Evolutionary conservation across 2,329 filamentous ascomycete species (phyloP).

Genomic region (Lachnellula subtilissima): DNA sequence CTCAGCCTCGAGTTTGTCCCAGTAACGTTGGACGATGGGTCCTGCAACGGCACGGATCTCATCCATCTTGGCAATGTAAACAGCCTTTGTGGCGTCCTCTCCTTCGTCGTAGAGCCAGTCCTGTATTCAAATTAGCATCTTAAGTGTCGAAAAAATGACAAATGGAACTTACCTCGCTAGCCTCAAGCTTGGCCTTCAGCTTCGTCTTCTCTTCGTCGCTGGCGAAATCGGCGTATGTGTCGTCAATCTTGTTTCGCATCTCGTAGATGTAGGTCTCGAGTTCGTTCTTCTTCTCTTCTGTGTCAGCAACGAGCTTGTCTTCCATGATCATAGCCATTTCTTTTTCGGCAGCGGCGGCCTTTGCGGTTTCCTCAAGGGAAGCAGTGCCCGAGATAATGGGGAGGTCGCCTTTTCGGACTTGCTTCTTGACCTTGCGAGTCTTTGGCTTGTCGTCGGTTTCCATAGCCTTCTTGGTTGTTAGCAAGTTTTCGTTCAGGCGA

Average conservation of each 20-base stretch:
- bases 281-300: conserved; percentile 99
- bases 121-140: conserved; percentile 42
- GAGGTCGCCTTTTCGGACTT: conserved; percentile 94
- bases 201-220: conserved; percentile 89
- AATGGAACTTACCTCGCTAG: conserved; percentile 69
- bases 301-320: conserved; percentile 97
- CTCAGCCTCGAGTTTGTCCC: conserved; percentile 88
- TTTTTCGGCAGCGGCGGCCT: conserved; percentile 68
- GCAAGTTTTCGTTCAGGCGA: conserved; percentile 23
- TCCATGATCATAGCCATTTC: conserved; percentile 93
- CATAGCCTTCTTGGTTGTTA: conserved; percentile 53
- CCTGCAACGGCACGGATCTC: conserved; percentile 89
- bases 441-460: conserved; percentile 75
- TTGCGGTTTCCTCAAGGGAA: conserved; percentile 66
- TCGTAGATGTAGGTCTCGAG: conserved; percentile 98
- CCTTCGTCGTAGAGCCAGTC: conserved; percentile 99
- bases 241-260: conserved; percentile 89
- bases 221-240: conserved; percentile 82
- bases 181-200: conserved; percentile 76
- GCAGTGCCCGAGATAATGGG: conserved; percentile 80
- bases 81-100: conserved; percentile 87
- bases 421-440: conserved; percentile 98
- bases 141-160: not conserved
- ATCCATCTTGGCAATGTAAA: conserved; percentile 92
- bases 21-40: conserved; percentile 88